Evolutionary conservation across 106 monocot genomes (phyloP), one percentile per base, ranked within the genome.

Genomic region (Vanilla planifolia): DNA sequence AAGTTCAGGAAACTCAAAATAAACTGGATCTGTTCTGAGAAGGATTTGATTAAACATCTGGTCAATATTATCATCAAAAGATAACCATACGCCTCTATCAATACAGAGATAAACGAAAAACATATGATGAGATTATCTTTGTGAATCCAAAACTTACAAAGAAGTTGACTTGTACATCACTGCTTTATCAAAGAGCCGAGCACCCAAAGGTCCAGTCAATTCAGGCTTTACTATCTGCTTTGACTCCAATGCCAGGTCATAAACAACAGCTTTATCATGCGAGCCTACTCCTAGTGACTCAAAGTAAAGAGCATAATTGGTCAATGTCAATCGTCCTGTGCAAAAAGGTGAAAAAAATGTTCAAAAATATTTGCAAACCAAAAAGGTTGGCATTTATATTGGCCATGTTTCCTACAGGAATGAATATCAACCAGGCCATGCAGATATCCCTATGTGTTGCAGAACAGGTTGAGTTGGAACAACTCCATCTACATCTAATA

Each of bases 151-250:
- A 21, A 68, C 92, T 87, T 77, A 92, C 92, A 81, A 60, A 34
- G 68, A 68, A 16, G 22, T 67, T 16, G 93, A 81, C 63, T 69
- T 88, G 34, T 85, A 93, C 85, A 93, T 79, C 25, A 88, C 79
- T 17, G 76, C 93, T 48, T 88, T 93, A 48, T 93, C 93, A 77
- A 88, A 93, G 32, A 93, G 75, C 13, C 93, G 88, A 40, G 82
- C 63, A 69, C 93, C 88, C 77, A 74, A 79, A 32, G 93, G 88
- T 26, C 93, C 88, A 55, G 93, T 93, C 57, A 88, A 55, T 47
- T 93, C 88, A 64, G 81, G 85, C 63, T 58, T 81, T 13, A 93
- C 32, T 6, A 82, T 81, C 61, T 93, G 93, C 50, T 89, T 80
- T 30, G 77, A 63, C 21, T 93, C 93, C 47, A 65, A 56, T 33